These are phyloP conservation scores for Blepharisma stoltei DNA, from an alignment of 73 alveolate species.

Conservation along the genomic window DNA sequence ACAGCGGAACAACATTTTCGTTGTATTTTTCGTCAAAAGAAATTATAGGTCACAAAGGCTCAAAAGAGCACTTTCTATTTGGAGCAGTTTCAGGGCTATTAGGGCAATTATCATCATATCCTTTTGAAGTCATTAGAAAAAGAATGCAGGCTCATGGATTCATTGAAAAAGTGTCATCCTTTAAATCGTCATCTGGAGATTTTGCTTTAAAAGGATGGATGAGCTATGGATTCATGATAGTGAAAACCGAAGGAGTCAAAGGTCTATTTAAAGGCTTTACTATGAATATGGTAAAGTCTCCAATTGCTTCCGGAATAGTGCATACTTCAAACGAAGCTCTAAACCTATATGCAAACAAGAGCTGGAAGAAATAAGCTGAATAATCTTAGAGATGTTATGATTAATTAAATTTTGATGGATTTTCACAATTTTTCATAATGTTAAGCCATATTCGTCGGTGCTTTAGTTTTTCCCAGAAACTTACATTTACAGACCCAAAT, in stretches of 20 bases:
- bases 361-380: too few species aligned
- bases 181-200: background rate
- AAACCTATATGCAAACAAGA: too few species aligned
- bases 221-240: background rate
- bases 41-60: background rate
- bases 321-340: background rate
- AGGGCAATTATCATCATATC: slow-evolving; percentile 17
- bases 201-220: background rate
- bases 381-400: too few species aligned
- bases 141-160: slow-evolving; percentile 28
- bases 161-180: slow-evolving; percentile 4
- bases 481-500: background rate
- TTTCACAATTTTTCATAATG: too few species aligned
- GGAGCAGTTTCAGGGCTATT: slow-evolving; percentile 1
- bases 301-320: background rate
- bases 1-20: background rate
- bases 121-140: slow-evolving; percentile 19
- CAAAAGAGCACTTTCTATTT: background rate
- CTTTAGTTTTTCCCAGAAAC: background rate
- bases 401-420: too few species aligned
- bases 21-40: background rate
- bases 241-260: slow-evolving; percentile 7
- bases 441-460: background rate
- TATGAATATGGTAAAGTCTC: slow-evolving; percentile 12
- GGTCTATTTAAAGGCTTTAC: slow-evolving; percentile 19